Base-by-base conservation (phyloP, 805 yeast species). In the Cyberlindnera mycetangii region DNA sequence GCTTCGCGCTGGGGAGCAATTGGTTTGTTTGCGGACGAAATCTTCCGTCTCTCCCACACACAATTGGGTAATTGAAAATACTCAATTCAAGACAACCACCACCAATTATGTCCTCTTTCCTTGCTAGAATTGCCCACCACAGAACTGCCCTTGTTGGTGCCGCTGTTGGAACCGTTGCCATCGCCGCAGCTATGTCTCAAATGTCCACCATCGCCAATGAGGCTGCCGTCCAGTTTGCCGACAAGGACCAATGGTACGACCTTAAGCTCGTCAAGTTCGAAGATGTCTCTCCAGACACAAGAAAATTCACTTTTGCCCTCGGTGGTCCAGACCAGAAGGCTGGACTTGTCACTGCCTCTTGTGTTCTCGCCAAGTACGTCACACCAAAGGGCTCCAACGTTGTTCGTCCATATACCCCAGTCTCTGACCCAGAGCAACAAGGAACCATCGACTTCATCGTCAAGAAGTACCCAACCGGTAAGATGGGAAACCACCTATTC, bases 301-400 rank as follows among this genome's bases (percentile, higher is more conserved):
- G 79, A 66, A 75, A 78, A 56, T 76, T 85, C 60, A 74, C 79
- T 19, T 88, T 90, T 57, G 82, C 78, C 49, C 76, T 89, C 54
- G 85, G 86, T 30, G 64, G 74, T 42, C 64, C 74, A 19, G 90
- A 84, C 59, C 78, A 81, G 48, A 79, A 72, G 16, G 74, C 89
- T 24, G 98, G 98, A 28, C 75, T 89, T 55, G 70, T 75, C 53
- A 76, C 84, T 41, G 95, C 98, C 34, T 86, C 93, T 24, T 79
- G 84, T 52, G 64, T 93, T 36, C 64, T 93, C 64, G 78, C 96
- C 67, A 90, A 89, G 72, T 87, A 71, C 61, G 83, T 81, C 44
- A 83, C 92, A 48, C 78, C 81, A 50, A 87, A 88, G 71, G 98
- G 97, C 54, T 79, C 72, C 68, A 81, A 81, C 60, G 96, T 92